These are phyloP conservation scores for Cerrena zonata DNA, from an alignment of 1,284 basidiomycete genomes.

Conservation along the genomic window DNA sequence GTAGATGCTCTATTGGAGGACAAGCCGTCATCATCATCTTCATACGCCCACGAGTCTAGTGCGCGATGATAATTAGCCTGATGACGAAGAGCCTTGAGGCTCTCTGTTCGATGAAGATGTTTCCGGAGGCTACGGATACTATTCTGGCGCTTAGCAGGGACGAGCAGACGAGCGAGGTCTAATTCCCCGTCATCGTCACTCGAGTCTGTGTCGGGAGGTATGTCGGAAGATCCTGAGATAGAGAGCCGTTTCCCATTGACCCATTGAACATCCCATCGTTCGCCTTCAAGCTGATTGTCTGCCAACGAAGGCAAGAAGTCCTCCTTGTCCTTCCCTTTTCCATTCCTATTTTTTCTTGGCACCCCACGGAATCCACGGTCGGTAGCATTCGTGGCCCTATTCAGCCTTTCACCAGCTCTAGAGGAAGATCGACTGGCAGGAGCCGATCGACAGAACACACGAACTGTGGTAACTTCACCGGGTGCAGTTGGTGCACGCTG, in stretches of 20 bases:
- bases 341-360: conserved; percentile 4
- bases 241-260: conserved; percentile 20
- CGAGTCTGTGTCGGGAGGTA: conserved; percentile 33
- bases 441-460: conserved; percentile 60
- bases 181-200: conserved; percentile 59
- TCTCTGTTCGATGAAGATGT: conserved; percentile 41
- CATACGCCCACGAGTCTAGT: conserved; percentile 9
- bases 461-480: conserved; percentile 45
- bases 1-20: conserved; percentile 11
- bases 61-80: conserved; percentile 1
- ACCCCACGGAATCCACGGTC: background rate
- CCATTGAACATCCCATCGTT: conserved; percentile 30
- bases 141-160: conserved; percentile 65
- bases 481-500: conserved; percentile 22
- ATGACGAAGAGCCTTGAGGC: conserved; percentile 10
- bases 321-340: conserved; percentile 13
- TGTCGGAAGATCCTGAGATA: conserved; percentile 17
- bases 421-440: conserved; percentile 41
- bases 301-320: conserved; percentile 37
- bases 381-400: conserved; percentile 5
- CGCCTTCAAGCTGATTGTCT: conserved; percentile 36
- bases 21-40: conserved; percentile 20
- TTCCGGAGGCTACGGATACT: conserved; percentile 61
- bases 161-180: conserved; percentile 58
- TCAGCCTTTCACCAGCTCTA: conserved; percentile 21